Percentiles rank a stretch among this genome's conserved stretches.
These are phyloP conservation scores for Volvox africanus DNA, from an alignment of 139 green algal genomes.

Conservation along the genomic window DNA sequence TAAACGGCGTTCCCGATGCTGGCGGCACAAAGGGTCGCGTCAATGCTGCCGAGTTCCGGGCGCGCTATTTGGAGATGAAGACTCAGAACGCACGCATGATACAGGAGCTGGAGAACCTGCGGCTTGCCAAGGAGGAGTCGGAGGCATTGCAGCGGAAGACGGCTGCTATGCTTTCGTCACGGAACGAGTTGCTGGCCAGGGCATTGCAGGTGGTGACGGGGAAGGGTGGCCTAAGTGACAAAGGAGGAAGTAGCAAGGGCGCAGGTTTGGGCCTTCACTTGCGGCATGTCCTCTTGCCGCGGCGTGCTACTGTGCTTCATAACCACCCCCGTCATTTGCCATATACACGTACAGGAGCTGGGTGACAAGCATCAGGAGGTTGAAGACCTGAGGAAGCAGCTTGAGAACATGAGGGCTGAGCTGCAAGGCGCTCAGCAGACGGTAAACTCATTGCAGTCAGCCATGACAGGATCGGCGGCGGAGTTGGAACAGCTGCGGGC, in stretches of 20 bases:
- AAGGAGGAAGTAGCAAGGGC: too few species aligned
- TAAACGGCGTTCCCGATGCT: background rate
- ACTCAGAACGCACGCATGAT: background rate
- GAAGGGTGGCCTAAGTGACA: too few species aligned
- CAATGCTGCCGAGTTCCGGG: slow-evolving; percentile 20
- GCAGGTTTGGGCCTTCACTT: too few species aligned
- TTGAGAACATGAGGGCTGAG: background rate
- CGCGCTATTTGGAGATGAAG: background rate
- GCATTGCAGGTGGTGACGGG: background rate
- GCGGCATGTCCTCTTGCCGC: too few species aligned
- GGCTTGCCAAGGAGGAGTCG: background rate
- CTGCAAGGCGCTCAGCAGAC: background rate
- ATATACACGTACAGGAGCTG: background rate
- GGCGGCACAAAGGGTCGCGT: background rate
- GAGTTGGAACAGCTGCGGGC: slow-evolving; percentile 16
- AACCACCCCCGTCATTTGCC: too few species aligned
- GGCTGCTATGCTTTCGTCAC: background rate
- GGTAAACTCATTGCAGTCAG: background rate
- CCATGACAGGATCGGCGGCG: background rate
- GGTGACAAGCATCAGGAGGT: background rate
- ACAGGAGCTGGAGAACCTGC: background rate
- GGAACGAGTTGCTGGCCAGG: background rate
- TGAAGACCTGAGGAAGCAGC: background rate
- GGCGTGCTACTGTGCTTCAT: too few species aligned
- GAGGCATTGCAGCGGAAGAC: background rate